Evolutionary conservation across 2,329 filamentous ascomycete genomes (phyloP).

Genomic region (Cytospora leucostoma): DNA sequence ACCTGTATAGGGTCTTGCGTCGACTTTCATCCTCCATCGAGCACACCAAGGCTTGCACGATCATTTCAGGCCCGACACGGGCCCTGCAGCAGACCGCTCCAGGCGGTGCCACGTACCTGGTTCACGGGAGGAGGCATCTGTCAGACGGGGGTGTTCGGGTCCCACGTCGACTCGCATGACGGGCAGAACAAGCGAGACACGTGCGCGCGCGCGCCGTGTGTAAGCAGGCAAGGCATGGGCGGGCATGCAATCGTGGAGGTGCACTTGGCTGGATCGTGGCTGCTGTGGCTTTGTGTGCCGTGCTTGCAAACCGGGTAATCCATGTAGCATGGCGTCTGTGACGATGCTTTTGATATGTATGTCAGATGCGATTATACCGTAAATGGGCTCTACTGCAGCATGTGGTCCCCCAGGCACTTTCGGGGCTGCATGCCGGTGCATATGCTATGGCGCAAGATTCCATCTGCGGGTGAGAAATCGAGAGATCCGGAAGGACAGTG

Average conservation of each 20-base stretch:
- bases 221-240: neutral
- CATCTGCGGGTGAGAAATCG: constrained; percentile 13
- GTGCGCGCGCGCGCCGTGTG: constrained; percentile 15
- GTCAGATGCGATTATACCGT: constrained; percentile 4
- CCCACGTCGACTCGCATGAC: constrained; percentile 20
- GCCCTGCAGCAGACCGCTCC: constrained; percentile 1
- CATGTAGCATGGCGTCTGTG: neutral
- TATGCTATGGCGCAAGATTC: constrained; percentile 8
- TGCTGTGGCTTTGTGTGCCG: constrained; percentile 11
- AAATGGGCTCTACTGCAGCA: constrained; percentile 3
- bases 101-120: constrained; percentile 26
- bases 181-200: constrained; percentile 23
- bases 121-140: constrained; percentile 23
- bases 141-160: constrained; percentile 12
- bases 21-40: constrained; percentile 10
- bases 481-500: constrained; percentile 1
- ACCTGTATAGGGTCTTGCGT: constrained; percentile 10
- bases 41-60: constrained; percentile 2
- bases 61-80: constrained; percentile 2
- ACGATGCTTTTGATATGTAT: neutral
- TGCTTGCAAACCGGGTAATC: constrained; percentile 11
- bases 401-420: neutral
- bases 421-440: constrained; percentile 1
- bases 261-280: constrained; percentile 18
- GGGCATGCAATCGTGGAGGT: constrained; percentile 16